Conservation (phyloP, 352 stramenopile genomes). For the Phytophthora constricta region DNA sequence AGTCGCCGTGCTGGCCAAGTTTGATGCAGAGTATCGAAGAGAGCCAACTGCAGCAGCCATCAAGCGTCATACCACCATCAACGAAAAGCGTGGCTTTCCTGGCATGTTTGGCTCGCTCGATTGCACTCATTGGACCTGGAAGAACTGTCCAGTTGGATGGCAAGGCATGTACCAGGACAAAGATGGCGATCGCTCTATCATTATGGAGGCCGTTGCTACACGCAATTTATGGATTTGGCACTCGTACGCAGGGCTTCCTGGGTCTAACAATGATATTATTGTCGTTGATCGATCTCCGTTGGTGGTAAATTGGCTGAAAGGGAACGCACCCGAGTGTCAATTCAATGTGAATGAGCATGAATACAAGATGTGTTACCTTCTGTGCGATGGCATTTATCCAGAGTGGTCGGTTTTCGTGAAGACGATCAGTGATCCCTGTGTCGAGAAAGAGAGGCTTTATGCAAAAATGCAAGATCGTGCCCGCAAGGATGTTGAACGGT, state of each 20-base stretch:
- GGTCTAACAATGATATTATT: constrained; percentile 41
- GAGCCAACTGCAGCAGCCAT: constrained; percentile 15
- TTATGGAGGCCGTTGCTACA: constrained; percentile 26
- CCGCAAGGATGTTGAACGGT: constrained; percentile 35
- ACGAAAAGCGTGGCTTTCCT: constrained; percentile 22
- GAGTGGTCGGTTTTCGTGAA: constrained; percentile 23
- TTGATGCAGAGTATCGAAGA: constrained; percentile 17
- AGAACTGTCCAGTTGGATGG: constrained; percentile 27
- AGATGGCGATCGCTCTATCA: constrained; percentile 3
- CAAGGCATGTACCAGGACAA: constrained; percentile 22
- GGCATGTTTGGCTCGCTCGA: constrained; percentile 34
- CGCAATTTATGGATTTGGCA: constrained; percentile 35
- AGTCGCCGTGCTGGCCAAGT: constrained; percentile 7
- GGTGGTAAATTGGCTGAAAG: constrained; percentile 10
- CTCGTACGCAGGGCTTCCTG: constrained; percentile 15
- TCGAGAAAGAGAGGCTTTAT: constrained; percentile 9
- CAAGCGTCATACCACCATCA: background rate
- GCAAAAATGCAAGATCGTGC: constrained; percentile 23
- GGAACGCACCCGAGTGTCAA: background rate
- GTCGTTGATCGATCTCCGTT: constrained; percentile 31
- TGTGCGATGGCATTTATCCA: constrained; percentile 32
- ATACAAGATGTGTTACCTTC: constrained; percentile 17
- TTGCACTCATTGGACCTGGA: constrained; percentile 34
- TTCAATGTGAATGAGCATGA: constrained; percentile 18
- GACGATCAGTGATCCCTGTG: constrained; percentile 12